Evolutionary conservation across 1,284 basidiomycete species (phyloP).

Genomic region (Sanghuangporus baumii): DNA sequence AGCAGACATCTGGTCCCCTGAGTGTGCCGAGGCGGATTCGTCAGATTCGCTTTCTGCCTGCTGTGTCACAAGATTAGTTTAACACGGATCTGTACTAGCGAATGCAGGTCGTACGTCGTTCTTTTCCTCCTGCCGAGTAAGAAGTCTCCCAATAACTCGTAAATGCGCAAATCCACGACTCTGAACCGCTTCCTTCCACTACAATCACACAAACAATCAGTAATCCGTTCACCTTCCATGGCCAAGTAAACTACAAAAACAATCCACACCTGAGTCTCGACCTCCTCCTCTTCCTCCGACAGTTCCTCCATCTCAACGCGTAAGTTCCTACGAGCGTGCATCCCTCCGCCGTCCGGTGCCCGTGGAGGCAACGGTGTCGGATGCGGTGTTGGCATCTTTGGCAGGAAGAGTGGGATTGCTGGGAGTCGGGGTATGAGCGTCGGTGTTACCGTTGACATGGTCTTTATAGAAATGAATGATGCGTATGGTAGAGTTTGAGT

Average conservation of each 20-base stretch:
- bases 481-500: neutral
- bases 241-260: neutral
- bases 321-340: constrained; percentile 62
- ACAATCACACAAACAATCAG: neutral
- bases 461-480: neutral
- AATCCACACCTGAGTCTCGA: constrained; percentile 60
- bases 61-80: neutral
- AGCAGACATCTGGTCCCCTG: constrained; percentile 37
- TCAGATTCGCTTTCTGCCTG: constrained; percentile 42
- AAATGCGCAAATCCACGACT: constrained; percentile 63
- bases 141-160: constrained; percentile 63
- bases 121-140: constrained; percentile 76
- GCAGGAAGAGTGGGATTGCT: constrained; percentile 58
- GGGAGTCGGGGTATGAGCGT: constrained; percentile 60
- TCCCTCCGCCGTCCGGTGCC: constrained; percentile 38
- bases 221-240: neutral
- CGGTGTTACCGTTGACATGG: constrained; percentile 56
- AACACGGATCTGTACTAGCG: neutral
- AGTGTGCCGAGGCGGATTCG: constrained; percentile 46
- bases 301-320: constrained; percentile 79
- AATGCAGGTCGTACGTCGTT: constrained; percentile 55
- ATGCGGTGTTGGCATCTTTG: constrained; percentile 59
- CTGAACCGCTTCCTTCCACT: constrained; percentile 47
- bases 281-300: constrained; percentile 77
- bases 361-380: constrained; percentile 50